These are phyloP conservation scores for Saccharomyces hybrid DNA, from an alignment of 1,139 yeast species.

Conservation along the genomic window DNA sequence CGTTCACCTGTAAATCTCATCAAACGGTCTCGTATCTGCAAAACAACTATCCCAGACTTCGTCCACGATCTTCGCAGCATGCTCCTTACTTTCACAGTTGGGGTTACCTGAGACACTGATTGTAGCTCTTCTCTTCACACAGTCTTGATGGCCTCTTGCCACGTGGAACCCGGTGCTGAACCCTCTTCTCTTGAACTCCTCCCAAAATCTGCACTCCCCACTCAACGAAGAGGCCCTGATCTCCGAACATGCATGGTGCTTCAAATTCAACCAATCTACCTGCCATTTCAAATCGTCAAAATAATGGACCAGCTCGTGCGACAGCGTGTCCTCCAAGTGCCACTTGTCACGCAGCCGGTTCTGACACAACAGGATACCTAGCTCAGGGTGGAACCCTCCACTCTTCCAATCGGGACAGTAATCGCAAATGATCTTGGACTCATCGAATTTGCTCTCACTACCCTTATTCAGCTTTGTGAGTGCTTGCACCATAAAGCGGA, in stretches of 20 bases:
- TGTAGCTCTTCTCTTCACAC: conserved; percentile 83
- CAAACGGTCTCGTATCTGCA: conserved; percentile 93
- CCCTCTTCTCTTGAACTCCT: conserved; percentile 58
- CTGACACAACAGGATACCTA: conserved; percentile 82
- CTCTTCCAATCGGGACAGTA: conserved; percentile 81
- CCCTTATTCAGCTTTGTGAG: conserved; percentile 46
- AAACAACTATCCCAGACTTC: conserved; percentile 92
- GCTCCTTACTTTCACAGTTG: conserved; percentile 57
- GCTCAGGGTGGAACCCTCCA: conserved; percentile 89
- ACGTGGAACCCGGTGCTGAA: conserved; percentile 22
- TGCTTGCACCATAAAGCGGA: conserved; percentile 81
- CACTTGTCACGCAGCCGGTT: conserved; percentile 70
- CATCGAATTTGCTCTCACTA: conserved; percentile 19
- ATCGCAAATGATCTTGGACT: conserved; percentile 60
- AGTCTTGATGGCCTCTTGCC: conserved; percentile 78
- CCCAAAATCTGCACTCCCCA: conserved; percentile 91
- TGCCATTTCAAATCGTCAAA: conserved; percentile 85
- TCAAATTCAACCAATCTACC: conserved; percentile 73
- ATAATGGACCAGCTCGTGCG: conserved; percentile 92
- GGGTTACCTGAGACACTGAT: conserved; percentile 85
- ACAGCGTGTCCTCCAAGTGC: conserved; percentile 82
- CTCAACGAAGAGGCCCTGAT: conserved; percentile 87
- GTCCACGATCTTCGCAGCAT: conserved; percentile 73
- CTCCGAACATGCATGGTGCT: conserved; percentile 96
- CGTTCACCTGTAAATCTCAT: conserved; percentile 54